These are phyloP conservation scores for Morella rubra DNA, from an alignment of 306 rosid species.

Conservation along the genomic window DNA sequence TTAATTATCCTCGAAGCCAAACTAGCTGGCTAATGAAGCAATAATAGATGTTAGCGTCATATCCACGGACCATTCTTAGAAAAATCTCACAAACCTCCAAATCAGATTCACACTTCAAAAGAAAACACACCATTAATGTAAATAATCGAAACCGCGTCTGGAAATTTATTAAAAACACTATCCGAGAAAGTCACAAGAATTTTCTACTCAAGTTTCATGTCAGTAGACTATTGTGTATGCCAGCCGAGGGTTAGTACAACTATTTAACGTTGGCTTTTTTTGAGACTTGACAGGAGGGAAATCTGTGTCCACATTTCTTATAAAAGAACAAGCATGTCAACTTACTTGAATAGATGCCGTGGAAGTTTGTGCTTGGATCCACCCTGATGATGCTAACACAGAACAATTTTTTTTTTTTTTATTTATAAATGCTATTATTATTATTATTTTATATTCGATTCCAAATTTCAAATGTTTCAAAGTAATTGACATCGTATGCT, in stretches of 20 bases:
- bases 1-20: no score
- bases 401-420: slow-evolving; percentile 2
- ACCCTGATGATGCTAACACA: neutral
- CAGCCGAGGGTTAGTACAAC: neutral
- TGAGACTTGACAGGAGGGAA: neutral
- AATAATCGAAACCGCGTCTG: no score
- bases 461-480: neutral
- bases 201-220: no score
- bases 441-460: neutral
- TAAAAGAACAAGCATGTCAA: neutral
- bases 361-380: slow-evolving; percentile 12
- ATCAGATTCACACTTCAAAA: no score
- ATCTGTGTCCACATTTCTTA: neutral
- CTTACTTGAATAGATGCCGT: neutral
- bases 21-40: no score
- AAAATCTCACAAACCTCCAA: no score
- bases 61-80: no score
- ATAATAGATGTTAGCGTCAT: no score
- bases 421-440: neutral
- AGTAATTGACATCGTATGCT: neutral
- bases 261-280: neutral
- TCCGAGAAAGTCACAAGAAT: no score
- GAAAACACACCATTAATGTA: no score
- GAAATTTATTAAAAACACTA: no score
- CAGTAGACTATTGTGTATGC: no score